Evolutionary conservation across 1,139 yeast genomes (phyloP), one percentile per base, ranked within the genome.

Genomic region (Komagataea norvegica): DNA sequence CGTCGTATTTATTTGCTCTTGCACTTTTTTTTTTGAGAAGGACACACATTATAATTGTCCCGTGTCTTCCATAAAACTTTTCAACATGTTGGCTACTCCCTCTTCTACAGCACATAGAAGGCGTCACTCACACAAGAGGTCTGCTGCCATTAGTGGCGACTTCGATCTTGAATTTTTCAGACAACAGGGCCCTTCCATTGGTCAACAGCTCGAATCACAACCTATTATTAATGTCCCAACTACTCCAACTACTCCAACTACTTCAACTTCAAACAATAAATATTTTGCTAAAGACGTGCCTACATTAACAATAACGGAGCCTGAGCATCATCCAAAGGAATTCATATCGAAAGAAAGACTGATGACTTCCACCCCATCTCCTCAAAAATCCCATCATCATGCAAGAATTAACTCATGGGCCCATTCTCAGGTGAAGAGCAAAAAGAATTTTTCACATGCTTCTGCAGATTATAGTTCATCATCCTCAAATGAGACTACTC

Each of bases 61-160:
- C 32, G 32, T 21, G 13, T 29, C 21, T 18, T 19, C 32, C 32
- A 29, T 25, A 9, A n/a, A 18, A 18, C 18, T 21, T 29, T 9
- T 13, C 25, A 21, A 21, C 5, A 39, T 36, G 42, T 29, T 39
- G 16, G 37, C 51, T 7, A 36, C 47, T 2, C 44, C 48, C 25
- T 25, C 46, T 3, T 36, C 42, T n/a, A 29, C 36, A 25, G 22
- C 34, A 14, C 44, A 38, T 34, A 65, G 65, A 49, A 65, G 75
- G 46, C 70, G 74, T 3, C 88, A 80, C 56, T 68, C 79, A 32
- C 88, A 80, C 49, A 70, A 79, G 49, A 61, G 89, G 34, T 79
- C 87, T 0, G 82, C 83, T 19, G 87, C 87, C 1, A 77, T 80
- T 11, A 77, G 85, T 3, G 87, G 87, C 1, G 88, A 80, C 53